These are phyloP conservation scores for Phaseolus coccineus DNA, from an alignment of 331 rosid species.

Conservation along the genomic window DNA sequence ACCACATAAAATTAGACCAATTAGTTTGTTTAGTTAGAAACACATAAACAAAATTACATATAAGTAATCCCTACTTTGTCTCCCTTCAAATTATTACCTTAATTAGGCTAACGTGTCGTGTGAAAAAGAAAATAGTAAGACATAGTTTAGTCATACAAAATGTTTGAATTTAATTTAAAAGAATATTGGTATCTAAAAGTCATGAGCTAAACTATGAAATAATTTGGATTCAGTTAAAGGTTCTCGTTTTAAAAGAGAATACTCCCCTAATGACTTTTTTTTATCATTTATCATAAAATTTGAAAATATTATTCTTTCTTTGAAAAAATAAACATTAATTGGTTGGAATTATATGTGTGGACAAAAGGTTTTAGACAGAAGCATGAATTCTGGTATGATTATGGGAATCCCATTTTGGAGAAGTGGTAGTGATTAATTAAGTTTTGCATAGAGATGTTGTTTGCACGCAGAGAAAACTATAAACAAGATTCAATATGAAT, in stretches of 20 bases:
- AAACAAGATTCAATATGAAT: neutral
- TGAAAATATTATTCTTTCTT: neutral
- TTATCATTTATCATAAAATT: neutral
- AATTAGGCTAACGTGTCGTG: neutral
- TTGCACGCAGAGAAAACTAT: constrained; percentile 47
- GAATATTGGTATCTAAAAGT: neutral
- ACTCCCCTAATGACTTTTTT: neutral
- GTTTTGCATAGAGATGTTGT: constrained; percentile 31
- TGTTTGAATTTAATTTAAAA: neutral
- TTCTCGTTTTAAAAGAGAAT: neutral
- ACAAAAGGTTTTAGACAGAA: neutral
- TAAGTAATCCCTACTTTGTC: too few relatives aligned
- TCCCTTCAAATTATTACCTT: neutral
- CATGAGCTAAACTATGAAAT: too few relatives aligned
- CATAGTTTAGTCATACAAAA: neutral
- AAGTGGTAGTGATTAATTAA: constrained; percentile 24
- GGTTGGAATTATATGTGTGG: neutral
- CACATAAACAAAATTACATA: too few relatives aligned
- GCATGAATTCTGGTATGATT: neutral
- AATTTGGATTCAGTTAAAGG: too few relatives aligned
- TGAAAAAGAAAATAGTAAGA: neutral
- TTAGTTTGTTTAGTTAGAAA: neutral
- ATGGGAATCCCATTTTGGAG: constrained; percentile 16
- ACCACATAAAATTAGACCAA: neutral
- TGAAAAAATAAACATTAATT: neutral